Conservation (phyloP, 2,329 filamentous ascomycete genomes). For the Thermothelomyces thermophilus region DNA sequence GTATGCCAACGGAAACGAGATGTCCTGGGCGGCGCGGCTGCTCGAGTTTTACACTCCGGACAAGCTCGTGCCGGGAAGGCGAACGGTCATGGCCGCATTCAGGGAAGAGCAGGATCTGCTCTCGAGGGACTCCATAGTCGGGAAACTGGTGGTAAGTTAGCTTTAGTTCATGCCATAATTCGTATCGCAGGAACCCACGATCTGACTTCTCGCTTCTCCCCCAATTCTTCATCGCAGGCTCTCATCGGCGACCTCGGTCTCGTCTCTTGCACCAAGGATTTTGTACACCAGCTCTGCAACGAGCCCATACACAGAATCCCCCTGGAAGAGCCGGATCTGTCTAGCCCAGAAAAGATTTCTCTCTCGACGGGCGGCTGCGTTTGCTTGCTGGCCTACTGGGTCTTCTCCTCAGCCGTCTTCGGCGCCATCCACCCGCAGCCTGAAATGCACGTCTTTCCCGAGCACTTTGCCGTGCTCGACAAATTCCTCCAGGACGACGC, state of each 20-base stretch:
- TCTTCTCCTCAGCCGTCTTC: constrained; percentile 57
- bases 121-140: constrained; percentile 59
- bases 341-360: constrained; percentile 42
- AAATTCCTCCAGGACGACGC: constrained; percentile 47
- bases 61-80: constrained; percentile 54
- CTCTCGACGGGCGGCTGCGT: constrained; percentile 54
- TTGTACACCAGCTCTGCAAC: constrained; percentile 41
- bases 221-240: constrained; percentile 40
- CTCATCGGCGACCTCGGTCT: constrained; percentile 58
- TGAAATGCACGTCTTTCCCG: constrained; percentile 52
- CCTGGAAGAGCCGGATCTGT: constrained; percentile 30
- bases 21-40: constrained; percentile 58
- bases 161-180: too few relatives aligned
- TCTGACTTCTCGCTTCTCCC: too few relatives aligned
- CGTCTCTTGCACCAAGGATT: constrained; percentile 37
- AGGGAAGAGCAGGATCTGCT: constrained; percentile 56
- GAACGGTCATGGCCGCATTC: constrained; percentile 58
- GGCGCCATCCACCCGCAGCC: constrained; percentile 48
- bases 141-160: constrained; percentile 58
- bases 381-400: constrained; percentile 54
- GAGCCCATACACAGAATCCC: constrained; percentile 39
- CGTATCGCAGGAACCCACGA: too few relatives aligned
- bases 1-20: constrained; percentile 56
- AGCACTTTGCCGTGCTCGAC: constrained; percentile 49
- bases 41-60: constrained; percentile 63